Percentiles rank a stretch among this genome's conserved stretches.
These are phyloP conservation scores for Saccharomycopsis sp. DNA, from an alignment of 805 yeast species.

Conservation along the genomic window DNA sequence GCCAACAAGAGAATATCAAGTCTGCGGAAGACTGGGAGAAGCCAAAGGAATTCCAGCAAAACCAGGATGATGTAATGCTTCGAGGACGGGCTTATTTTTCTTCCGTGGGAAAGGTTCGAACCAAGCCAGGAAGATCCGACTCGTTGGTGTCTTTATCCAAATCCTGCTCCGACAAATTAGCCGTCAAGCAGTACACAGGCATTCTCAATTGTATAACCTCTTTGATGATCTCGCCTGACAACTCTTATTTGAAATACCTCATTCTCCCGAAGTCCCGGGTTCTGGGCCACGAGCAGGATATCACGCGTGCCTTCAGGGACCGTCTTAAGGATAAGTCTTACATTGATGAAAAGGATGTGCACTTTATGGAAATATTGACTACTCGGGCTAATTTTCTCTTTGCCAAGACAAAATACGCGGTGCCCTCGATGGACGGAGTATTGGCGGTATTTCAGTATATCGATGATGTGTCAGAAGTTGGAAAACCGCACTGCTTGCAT, in stretches of 20 bases:
- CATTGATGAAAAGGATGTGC: not conserved
- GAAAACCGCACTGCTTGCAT: not conserved
- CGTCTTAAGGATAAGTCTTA: not conserved
- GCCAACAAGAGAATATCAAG: not conserved
- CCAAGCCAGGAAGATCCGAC: slow-evolving; percentile 89
- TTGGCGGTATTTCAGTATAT: slow-evolving; percentile 4
- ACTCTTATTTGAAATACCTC: slow-evolving; percentile 40
- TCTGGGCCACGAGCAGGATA: slow-evolving; percentile 8
- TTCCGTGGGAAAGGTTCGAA: slow-evolving; percentile 61
- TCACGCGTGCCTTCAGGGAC: slow-evolving; percentile 11
- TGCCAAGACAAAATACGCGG: not conserved
- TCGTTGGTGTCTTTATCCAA: slow-evolving; percentile 67
- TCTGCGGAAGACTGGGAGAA: too few relatives aligned
- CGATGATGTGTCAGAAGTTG: not conserved
- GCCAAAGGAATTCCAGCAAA: not conserved
- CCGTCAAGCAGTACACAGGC: slow-evolving; percentile 54
- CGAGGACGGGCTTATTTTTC: slow-evolving; percentile 63
- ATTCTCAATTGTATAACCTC: slow-evolving; percentile 42
- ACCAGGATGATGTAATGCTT: slow-evolving; percentile 25
- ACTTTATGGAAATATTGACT: slow-evolving; percentile 6
- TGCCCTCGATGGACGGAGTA: slow-evolving; percentile 13
- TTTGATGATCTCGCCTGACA: slow-evolving; percentile 28
- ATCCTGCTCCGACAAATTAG: slow-evolving; percentile 83
- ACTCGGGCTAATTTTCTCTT: slow-evolving; percentile 5
- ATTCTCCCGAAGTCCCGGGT: slow-evolving; percentile 37